Evolutionary conservation across 2,329 filamentous ascomycete genomes (phyloP).

Genomic region (Aspergillus piperis): DNA sequence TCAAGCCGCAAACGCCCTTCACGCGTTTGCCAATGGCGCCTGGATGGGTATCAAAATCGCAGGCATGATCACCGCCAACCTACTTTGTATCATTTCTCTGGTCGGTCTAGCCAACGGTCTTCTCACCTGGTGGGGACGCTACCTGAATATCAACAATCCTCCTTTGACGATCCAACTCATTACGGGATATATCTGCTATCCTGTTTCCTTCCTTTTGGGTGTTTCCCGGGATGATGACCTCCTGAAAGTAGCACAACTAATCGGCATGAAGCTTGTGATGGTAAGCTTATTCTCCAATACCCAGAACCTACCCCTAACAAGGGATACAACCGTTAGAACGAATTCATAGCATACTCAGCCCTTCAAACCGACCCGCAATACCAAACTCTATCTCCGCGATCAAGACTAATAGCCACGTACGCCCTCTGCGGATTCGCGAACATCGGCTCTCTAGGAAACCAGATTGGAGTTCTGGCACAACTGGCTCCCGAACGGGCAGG

Average conservation of each 20-base stretch:
- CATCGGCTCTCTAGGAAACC: constrained; percentile 82
- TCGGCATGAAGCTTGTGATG: constrained; percentile 81
- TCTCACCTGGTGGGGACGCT: constrained; percentile 80
- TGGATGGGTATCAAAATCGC: constrained; percentile 87
- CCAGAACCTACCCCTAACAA: constrained; percentile 4
- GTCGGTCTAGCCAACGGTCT: constrained; percentile 74
- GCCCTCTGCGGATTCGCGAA: constrained; percentile 82
- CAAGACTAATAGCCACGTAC: constrained; percentile 80
- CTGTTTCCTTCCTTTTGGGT: constrained; percentile 77
- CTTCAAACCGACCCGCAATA: constrained; percentile 59
- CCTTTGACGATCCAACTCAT: constrained; percentile 74
- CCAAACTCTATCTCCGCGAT: constrained; percentile 64
- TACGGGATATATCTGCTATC: constrained; percentile 75
- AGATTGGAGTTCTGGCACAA: constrained; percentile 84
- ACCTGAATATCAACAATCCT: constrained; percentile 70
- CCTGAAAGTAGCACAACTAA: constrained; percentile 73
- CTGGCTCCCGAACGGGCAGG: constrained; percentile 72
- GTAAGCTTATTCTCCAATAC: constrained; percentile 40
- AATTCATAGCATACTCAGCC: constrained; percentile 70
- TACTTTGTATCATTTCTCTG: constrained; percentile 81
- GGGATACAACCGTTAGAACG: constrained; percentile 55
- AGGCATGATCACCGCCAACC: constrained; percentile 74
- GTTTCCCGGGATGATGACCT: constrained; percentile 66
- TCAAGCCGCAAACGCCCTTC: constrained; percentile 74
- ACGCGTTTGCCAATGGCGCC: constrained; percentile 81